Evolutionary conservation across 495 filamentous ascomycete species (phyloP).

Genomic region (Massariosphaeria phaeospora): DNA sequence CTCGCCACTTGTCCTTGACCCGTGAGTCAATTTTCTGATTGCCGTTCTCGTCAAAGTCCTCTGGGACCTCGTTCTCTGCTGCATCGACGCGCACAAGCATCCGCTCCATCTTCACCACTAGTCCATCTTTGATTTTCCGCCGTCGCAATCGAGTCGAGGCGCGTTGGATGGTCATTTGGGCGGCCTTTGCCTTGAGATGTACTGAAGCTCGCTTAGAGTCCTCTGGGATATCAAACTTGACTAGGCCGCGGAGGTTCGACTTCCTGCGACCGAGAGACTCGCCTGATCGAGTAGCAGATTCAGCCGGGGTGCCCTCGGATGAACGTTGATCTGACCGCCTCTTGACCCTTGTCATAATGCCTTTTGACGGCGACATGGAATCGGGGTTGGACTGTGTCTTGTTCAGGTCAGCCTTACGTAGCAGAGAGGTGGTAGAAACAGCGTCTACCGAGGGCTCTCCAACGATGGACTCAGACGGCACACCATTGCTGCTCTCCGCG

Average conservation of each 20-base stretch:
- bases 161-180: slow-evolving; percentile 32
- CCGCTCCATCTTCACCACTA: slow-evolving; percentile 67
- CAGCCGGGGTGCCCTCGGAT: not conserved
- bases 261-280: slow-evolving; percentile 14
- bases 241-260: slow-evolving; percentile 24
- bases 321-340: slow-evolving; percentile 20
- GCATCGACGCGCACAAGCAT: slow-evolving; percentile 68
- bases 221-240: slow-evolving; percentile 34
- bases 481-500: slow-evolving; percentile 26
- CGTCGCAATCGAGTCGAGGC: slow-evolving; percentile 30
- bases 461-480: slow-evolving; percentile 14
- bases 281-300: too few relatives aligned
- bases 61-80: slow-evolving; percentile 51
- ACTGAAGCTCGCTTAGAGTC: slow-evolving; percentile 32
- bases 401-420: slow-evolving; percentile 27
- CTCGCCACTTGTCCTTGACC: slow-evolving; percentile 63
- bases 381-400: slow-evolving; percentile 11
- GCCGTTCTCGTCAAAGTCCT: slow-evolving; percentile 64
- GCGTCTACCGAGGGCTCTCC: slow-evolving; percentile 27
- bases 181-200: slow-evolving; percentile 33
- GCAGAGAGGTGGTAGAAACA: slow-evolving; percentile 27
- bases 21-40: slow-evolving; percentile 58
- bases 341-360: slow-evolving; percentile 21
- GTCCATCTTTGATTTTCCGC: slow-evolving; percentile 49
- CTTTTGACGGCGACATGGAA: slow-evolving; percentile 8